Percentiles rank a stretch among this genome's conserved stretches.
phyloP scores from a whole-genome alignment of 2,329 filamentous ascomycete genomes.

The Hypoxylon sp. region DNA sequence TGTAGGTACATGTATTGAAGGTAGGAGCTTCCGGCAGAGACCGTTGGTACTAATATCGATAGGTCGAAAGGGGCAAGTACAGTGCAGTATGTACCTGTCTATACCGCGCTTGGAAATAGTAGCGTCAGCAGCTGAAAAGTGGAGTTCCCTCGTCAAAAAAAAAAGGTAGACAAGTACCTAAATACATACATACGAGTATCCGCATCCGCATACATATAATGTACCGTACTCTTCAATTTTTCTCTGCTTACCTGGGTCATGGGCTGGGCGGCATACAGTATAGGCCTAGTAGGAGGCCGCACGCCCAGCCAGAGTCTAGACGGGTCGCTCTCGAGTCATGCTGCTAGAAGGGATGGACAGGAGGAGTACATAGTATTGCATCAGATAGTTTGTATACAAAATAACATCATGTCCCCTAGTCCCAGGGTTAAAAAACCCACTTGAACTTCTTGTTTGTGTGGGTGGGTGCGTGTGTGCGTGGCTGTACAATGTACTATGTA shows the following conservation, averaged over 20 bases:
- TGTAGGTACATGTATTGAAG: conserved; percentile 16
- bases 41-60: conserved; percentile 39
- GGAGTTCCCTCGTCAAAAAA: conserved; percentile 27
- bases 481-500: conserved; percentile 34
- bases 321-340: conserved; percentile 37
- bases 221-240: neutral
- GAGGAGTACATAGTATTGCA: conserved; percentile 25
- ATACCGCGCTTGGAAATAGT: conserved; percentile 42
- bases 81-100: conserved; percentile 30
- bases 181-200: conserved; percentile 19
- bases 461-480: conserved; percentile 39
- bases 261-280: conserved; percentile 28
- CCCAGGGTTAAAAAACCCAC: conserved; percentile 18
- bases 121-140: conserved; percentile 47
- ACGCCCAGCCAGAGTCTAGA: conserved; percentile 24
- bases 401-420: conserved; percentile 23
- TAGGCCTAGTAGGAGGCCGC: conserved; percentile 24
- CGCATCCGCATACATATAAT: conserved; percentile 6
- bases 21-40: conserved; percentile 35
- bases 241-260: conserved; percentile 9
- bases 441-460: conserved; percentile 37
- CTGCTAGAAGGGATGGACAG: conserved; percentile 28
- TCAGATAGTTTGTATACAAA: conserved; percentile 28
- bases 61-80: conserved; percentile 40
- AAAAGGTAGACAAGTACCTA: conserved; percentile 24